Percentiles rank a stretch among this genome's conserved stretches.
These are phyloP conservation scores for Diddensiella caesifluorescens DNA, from an alignment of 805 yeast genomes.

Conservation along the genomic window DNA sequence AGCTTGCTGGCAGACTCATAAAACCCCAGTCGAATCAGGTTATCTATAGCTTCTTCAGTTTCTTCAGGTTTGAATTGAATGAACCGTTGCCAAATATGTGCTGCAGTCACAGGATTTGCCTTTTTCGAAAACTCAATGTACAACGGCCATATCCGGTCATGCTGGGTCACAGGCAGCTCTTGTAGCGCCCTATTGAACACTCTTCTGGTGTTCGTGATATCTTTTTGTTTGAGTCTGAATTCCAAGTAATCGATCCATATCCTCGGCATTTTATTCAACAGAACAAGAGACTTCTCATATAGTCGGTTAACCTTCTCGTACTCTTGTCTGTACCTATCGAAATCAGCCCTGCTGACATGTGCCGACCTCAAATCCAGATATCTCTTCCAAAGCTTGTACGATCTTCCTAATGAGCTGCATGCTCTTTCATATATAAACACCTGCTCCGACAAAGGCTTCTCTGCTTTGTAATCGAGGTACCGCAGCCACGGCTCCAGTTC, in stretches of 20 bases:
- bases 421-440: constrained; percentile 50
- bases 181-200: constrained; percentile 48
- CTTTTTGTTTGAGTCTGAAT: constrained; percentile 35
- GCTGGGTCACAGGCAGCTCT: constrained; percentile 47
- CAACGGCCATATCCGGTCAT: constrained; percentile 49
- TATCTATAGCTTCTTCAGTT: constrained; percentile 26
- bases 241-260: constrained; percentile 49
- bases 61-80: constrained; percentile 25
- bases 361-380: constrained; percentile 42
- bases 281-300: constrained; percentile 44
- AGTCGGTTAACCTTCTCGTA: constrained; percentile 37
- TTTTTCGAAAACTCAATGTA: constrained; percentile 47
- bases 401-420: constrained; percentile 38
- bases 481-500: constrained; percentile 37
- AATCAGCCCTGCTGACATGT: constrained; percentile 26
- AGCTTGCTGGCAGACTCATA: constrained; percentile 31
- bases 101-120: constrained; percentile 38
- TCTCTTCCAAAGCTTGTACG: constrained; percentile 50
- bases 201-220: constrained; percentile 38
- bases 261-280: constrained; percentile 41
- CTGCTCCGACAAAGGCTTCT: constrained; percentile 26
- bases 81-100: constrained; percentile 34
- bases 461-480: constrained; percentile 33
- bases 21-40: constrained; percentile 22
- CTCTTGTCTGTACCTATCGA: constrained; percentile 30